Conservation (phyloP, 169 alveolate genomes). For the Plasmodium adleri region DNA sequence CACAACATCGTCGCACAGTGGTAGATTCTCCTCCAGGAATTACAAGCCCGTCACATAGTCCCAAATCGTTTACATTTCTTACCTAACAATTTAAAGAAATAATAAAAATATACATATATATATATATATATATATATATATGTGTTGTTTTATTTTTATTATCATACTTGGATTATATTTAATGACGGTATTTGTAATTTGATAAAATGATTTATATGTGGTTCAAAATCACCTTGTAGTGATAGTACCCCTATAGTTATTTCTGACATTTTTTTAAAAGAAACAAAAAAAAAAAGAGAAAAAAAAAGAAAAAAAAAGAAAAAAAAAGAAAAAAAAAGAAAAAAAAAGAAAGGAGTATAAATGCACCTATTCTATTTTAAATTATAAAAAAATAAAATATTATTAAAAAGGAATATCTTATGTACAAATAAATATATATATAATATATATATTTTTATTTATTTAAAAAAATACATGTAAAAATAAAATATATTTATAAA, state of each 20-base stretch:
- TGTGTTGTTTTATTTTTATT: not conserved
- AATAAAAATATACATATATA: not conserved
- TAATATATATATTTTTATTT: too few relatives aligned
- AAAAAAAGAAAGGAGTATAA: not conserved
- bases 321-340: too few relatives aligned
- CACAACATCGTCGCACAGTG: constrained; percentile 38
- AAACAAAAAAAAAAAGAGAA: too few relatives aligned
- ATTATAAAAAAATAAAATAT: too few relatives aligned
- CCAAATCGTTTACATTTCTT: constrained; percentile 28
- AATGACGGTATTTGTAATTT: constrained; percentile 43
- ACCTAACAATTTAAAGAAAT: constrained; percentile 20
- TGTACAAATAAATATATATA: too few relatives aligned
- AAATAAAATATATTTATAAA: too few relatives aligned
- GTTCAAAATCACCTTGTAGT: constrained; percentile 67
- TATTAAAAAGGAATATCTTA: too few relatives aligned
- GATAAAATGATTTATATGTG: constrained; percentile 49
- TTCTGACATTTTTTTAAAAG: constrained; percentile 15
- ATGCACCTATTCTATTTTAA: too few relatives aligned
- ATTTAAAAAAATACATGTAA: not conserved
- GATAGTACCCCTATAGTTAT: constrained; percentile 64
- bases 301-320: too few relatives aligned
- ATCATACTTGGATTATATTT: constrained; percentile 18
- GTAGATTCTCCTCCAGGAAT: constrained; percentile 76
- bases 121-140: not conserved
- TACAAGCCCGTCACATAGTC: constrained; percentile 57